A percentile compares a stretch with the other conserved stretches of the same genome.
Conservation (phyloP, 768 basidiomycete genomes). For the Trametes coccinea region DNA sequence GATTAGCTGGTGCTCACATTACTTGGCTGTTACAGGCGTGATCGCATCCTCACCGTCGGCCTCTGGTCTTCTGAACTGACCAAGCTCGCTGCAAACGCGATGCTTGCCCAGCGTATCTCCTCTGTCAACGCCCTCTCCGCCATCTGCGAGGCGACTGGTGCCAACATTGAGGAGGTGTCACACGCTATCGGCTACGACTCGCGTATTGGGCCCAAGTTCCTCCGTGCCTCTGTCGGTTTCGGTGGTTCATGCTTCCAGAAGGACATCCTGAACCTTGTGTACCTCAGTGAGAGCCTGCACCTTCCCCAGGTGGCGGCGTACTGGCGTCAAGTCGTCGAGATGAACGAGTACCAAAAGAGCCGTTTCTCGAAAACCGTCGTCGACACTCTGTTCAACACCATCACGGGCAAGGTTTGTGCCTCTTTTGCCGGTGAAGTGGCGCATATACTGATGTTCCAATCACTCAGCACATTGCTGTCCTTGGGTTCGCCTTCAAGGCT, state of each 20-base stretch:
- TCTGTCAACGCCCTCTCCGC: conserved; percentile 98
- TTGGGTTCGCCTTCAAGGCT: conserved; percentile 99
- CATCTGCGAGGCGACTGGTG: conserved; percentile 98
- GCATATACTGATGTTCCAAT: neutral
- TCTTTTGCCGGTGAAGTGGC: neutral
- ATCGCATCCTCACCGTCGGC: conserved; percentile 89
- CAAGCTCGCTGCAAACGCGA: conserved; percentile 98
- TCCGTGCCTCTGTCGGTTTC: conserved; percentile 94
- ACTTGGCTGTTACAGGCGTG: conserved; percentile 42
- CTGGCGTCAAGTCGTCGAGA: conserved; percentile 95
- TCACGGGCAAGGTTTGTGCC: conserved; percentile 77
- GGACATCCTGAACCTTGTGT: conserved; percentile 98
- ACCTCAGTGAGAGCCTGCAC: conserved; percentile 92
- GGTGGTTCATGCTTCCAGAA: conserved; percentile 99
- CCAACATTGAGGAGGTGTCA: conserved; percentile 97
- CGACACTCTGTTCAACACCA: conserved; percentile 97
- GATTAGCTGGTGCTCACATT: no score
- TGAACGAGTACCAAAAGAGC: conserved; percentile 99
- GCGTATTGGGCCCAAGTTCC: conserved; percentile 92
- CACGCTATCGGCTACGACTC: conserved; percentile 91
- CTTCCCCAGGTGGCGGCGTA: conserved; percentile 96
- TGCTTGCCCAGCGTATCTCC: conserved; percentile 99
- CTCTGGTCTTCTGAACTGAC: conserved; percentile 98
- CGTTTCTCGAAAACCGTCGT: conserved; percentile 96
- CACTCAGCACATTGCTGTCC: conserved; percentile 82